Percentiles rank a stretch among this genome's conserved stretches.
Evolutionary conservation across 2,329 filamentous ascomycete genomes (phyloP).

Genomic region (Xylariaceae sp.): DNA sequence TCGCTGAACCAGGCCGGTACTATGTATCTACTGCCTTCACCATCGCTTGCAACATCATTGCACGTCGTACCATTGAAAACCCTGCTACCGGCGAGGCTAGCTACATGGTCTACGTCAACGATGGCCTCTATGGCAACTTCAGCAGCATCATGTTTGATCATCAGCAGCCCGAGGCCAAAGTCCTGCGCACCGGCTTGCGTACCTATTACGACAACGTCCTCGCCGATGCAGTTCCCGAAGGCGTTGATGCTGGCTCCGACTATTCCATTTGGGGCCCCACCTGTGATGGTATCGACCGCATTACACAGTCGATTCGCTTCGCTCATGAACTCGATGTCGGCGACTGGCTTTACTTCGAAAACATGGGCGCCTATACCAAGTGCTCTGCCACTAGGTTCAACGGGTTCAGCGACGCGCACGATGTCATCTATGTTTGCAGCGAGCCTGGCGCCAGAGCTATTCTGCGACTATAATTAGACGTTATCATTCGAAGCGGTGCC

Average conservation of each 20-base stretch:
- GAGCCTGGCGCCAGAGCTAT: constrained; percentile 81
- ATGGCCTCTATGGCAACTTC: constrained; percentile 97
- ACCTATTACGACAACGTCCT: constrained; percentile 55
- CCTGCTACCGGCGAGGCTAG: constrained; percentile 61
- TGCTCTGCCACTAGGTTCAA: constrained; percentile 98
- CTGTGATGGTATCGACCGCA: constrained; percentile 95
- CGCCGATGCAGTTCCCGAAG: constrained; percentile 43
- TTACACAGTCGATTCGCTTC: constrained; percentile 76
- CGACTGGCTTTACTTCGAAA: constrained; percentile 97
- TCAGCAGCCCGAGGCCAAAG: constrained; percentile 81
- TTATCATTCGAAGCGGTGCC: not conserved
- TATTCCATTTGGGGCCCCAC: constrained; percentile 99
- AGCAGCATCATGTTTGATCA: constrained; percentile 99
- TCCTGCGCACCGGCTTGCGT: constrained; percentile 61
- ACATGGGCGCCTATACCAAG: constrained; percentile 98
- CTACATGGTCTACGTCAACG: constrained; percentile 98
- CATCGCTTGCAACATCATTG: constrained; percentile 92
- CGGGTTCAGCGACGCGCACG: constrained; percentile 87
- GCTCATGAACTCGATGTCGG: constrained; percentile 77
- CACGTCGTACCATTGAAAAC: constrained; percentile 80
- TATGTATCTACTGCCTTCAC: constrained; percentile 93
- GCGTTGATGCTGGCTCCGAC: constrained; percentile 54
- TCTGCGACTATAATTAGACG: constrained; percentile 39
- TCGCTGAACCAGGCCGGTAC: constrained; percentile 94
- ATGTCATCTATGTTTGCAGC: constrained; percentile 91